A percentile compares a stretch with the other conserved stretches of the same genome.
Conservation (phyloP, 1,139 yeast genomes). For the Casaregolazyma lundiana region DNA sequence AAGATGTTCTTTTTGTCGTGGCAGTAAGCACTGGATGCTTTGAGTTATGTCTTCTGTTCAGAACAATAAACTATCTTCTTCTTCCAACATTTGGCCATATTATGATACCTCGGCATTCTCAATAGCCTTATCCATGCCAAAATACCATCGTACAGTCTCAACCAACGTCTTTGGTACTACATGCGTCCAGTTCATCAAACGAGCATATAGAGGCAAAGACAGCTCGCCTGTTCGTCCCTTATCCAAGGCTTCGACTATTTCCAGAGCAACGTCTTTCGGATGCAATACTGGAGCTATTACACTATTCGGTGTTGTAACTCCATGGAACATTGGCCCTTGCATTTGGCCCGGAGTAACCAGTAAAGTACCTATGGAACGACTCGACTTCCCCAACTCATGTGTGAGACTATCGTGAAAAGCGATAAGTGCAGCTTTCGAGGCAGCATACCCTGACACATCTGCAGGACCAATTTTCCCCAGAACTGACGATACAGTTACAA, state of each 20-base stretch:
- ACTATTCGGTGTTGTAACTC: slow-evolving; percentile 63
- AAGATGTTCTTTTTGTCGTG: too few species aligned
- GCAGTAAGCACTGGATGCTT: too few species aligned
- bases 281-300: slow-evolving; percentile 74
- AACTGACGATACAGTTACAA: slow-evolving; percentile 57
- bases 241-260: slow-evolving; percentile 50
- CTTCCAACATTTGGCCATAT: not conserved
- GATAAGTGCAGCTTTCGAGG: slow-evolving; percentile 76
- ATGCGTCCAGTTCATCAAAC: slow-evolving; percentile 59
- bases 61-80: too few species aligned
- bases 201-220: slow-evolving; percentile 67
- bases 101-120: slow-evolving; percentile 2
- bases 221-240: slow-evolving; percentile 64
- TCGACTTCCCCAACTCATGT: slow-evolving; percentile 46
- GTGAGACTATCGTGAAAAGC: slow-evolving; percentile 76
- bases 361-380: slow-evolving; percentile 58
- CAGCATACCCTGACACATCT: slow-evolving; percentile 68
- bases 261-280: slow-evolving; percentile 55
- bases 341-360: slow-evolving; percentile 82
- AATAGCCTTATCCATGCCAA: slow-evolving; percentile 55
- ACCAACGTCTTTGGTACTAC: slow-evolving; percentile 70
- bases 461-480: slow-evolving; percentile 70
- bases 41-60: too few species aligned
- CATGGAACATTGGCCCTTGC: slow-evolving; percentile 60
- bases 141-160: slow-evolving; percentile 45